phyloP scores from a whole-genome alignment of 257 asterid genomes.

The Paulownia fortunei region DNA sequence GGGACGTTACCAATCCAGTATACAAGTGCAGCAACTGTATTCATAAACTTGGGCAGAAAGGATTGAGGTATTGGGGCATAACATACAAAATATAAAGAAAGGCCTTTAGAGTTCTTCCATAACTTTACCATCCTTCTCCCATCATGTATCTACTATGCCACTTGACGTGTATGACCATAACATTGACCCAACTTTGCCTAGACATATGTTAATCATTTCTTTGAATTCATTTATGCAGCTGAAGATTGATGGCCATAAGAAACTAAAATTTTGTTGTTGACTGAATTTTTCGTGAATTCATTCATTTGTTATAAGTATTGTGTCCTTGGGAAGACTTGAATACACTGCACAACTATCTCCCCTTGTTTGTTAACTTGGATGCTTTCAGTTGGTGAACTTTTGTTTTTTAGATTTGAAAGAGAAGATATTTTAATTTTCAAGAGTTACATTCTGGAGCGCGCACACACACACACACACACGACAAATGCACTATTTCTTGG shows the following conservation, averaged over 20 bases:
- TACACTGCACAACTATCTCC: background rate
- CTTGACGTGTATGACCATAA: background rate
- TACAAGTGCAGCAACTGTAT: background rate
- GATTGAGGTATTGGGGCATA: background rate
- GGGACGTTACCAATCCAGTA: background rate
- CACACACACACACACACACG: background rate
- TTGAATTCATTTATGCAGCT: background rate
- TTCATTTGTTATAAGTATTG: background rate
- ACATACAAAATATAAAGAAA: background rate
- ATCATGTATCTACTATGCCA: background rate
- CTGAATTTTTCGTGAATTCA: background rate
- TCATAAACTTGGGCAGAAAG: background rate
- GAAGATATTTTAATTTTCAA: background rate
- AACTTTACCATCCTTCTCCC: background rate
- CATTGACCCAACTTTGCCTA: background rate
- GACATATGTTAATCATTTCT: conserved; percentile 10
- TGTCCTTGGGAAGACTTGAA: background rate
- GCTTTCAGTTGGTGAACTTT: background rate
- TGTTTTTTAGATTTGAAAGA: background rate
- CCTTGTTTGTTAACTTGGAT: background rate
- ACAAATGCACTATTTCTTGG: background rate
- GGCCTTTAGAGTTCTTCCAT: background rate
- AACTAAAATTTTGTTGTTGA: background rate
- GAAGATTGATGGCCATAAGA: background rate
- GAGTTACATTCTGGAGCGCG: background rate